Percentiles rank a stretch among this genome's conserved stretches.
Evolutionary conservation across 1,284 basidiomycete species (phyloP).

Genomic region (Cryptococcus sp.): DNA sequence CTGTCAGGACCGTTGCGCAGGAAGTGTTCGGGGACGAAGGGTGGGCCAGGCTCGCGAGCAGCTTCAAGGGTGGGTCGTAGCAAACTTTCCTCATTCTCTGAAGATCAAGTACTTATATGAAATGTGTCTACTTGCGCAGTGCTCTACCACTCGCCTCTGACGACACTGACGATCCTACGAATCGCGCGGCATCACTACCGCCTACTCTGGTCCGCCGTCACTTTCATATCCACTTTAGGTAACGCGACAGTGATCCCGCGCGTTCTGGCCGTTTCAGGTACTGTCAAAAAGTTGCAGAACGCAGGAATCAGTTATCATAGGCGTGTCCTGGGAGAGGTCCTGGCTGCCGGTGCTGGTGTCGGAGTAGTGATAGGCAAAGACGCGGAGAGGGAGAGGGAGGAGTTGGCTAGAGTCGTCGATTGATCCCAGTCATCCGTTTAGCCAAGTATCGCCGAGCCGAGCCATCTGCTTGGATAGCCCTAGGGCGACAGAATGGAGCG

Average conservation of each 20-base stretch:
- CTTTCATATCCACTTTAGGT: constrained; percentile 28
- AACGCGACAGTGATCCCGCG: constrained; percentile 34
- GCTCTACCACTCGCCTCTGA: constrained; percentile 46
- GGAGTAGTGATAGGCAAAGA: constrained; percentile 3
- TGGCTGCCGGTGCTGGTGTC: constrained; percentile 20
- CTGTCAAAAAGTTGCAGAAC: constrained; percentile 48
- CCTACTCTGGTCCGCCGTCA: constrained; percentile 34
- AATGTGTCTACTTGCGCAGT: constrained; percentile 27
- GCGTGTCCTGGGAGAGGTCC: constrained; percentile 28
- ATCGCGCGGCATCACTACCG: constrained; percentile 46
- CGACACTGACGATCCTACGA: constrained; percentile 46
- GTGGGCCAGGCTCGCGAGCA: constrained; percentile 46
- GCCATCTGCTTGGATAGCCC: too few species aligned
- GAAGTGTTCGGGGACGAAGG: constrained; percentile 51
- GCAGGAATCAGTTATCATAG: constrained; percentile 46
- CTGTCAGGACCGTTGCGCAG: constrained; percentile 30
- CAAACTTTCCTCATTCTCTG: background rate
- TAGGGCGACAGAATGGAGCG: too few species aligned
- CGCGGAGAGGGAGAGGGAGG: constrained; percentile 16
- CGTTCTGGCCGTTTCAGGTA: constrained; percentile 47
- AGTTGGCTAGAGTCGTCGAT: constrained; percentile 13
- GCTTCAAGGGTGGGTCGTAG: constrained; percentile 39
- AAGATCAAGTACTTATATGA: background rate
- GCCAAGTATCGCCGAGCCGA: too few species aligned
- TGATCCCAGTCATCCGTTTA: background rate